Conservation (phyloP, 768 basidiomycete genomes). For the Lactarius hengduanensis region DNA sequence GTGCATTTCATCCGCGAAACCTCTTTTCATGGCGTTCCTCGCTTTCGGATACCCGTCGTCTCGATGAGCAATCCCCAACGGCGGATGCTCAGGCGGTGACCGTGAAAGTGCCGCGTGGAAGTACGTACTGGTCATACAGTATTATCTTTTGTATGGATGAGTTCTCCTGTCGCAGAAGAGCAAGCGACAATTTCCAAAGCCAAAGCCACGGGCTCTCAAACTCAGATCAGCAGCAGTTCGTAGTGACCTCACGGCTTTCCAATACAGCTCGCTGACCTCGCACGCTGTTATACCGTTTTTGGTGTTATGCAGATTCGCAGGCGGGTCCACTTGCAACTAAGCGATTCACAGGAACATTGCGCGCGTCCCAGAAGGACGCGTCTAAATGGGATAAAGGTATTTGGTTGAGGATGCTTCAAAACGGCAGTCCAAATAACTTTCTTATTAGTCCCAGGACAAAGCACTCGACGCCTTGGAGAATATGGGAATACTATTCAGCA, state of each 20-base stretch:
- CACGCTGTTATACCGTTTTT: not conserved
- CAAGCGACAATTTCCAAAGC: not conserved
- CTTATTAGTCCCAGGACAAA: not conserved
- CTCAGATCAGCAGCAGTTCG: not conserved
- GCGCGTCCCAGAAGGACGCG: not conserved
- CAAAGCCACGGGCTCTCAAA: not conserved
- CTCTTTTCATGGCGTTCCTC: conserved; percentile 9
- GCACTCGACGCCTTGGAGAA: not conserved
- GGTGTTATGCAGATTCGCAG: not conserved
- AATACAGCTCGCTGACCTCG: not conserved
- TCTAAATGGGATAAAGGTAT: conserved; percentile 7
- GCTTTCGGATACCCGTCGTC: not conserved
- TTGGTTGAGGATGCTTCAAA: not conserved
- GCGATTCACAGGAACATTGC: not conserved
- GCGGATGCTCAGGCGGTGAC: not conserved
- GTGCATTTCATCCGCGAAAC: conserved; percentile 8
- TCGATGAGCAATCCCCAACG: not conserved
- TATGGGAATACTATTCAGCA: not conserved
- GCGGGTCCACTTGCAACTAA: not conserved
- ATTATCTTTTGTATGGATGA: not conserved
- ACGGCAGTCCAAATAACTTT: not conserved
- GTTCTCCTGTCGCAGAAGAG: not conserved
- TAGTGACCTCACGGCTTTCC: not conserved
- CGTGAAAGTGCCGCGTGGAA: not conserved
- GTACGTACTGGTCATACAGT: not conserved